Evolutionary conservation across 768 basidiomycete genomes (phyloP).

Genomic region (Tulasnella sp.): DNA sequence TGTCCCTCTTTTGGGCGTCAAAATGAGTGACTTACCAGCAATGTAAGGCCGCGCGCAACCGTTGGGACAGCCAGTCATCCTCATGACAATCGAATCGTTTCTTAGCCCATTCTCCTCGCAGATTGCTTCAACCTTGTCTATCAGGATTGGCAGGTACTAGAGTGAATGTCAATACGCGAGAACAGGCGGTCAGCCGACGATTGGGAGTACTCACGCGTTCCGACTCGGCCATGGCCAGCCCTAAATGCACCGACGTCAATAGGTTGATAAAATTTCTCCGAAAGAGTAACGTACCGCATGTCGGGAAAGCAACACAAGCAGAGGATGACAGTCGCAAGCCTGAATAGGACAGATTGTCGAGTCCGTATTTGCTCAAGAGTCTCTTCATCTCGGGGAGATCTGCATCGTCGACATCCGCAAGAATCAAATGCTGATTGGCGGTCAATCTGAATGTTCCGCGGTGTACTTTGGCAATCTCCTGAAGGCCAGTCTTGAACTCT

Average conservation of each 20-base stretch:
- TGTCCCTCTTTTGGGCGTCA: neutral
- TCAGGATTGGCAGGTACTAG: constrained; percentile 82
- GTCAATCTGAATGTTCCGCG: constrained; percentile 91
- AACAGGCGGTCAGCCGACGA: neutral
- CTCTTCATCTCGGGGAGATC: constrained; percentile 71
- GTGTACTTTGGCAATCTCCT: constrained; percentile 89
- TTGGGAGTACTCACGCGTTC: constrained; percentile 45
- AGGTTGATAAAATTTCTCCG: neutral
- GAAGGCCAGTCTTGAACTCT: constrained; percentile 86
- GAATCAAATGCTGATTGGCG: constrained; percentile 86
- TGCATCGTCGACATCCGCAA: constrained; percentile 70
- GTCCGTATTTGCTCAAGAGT: constrained; percentile 73
- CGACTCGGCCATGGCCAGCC: constrained; percentile 72
- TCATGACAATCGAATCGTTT: constrained; percentile 94
- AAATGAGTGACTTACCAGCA: constrained; percentile 46
- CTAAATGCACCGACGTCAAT: constrained; percentile 26
- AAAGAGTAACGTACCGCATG: constrained; percentile 50
- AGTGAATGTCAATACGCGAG: constrained; percentile 14
- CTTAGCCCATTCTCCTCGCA: constrained; percentile 89
- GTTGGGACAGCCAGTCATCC: constrained; percentile 97
- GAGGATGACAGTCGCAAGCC: constrained; percentile 82
- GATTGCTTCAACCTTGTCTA: constrained; percentile 91
- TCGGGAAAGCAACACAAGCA: constrained; percentile 96
- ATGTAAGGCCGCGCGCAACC: constrained; percentile 91
- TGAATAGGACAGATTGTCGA: constrained; percentile 76